A percentile compares a stretch with the other conserved stretches of the same genome.
phyloP scores from a whole-genome alignment of 345 rosid species.

The Noccaea caerulescens region DNA sequence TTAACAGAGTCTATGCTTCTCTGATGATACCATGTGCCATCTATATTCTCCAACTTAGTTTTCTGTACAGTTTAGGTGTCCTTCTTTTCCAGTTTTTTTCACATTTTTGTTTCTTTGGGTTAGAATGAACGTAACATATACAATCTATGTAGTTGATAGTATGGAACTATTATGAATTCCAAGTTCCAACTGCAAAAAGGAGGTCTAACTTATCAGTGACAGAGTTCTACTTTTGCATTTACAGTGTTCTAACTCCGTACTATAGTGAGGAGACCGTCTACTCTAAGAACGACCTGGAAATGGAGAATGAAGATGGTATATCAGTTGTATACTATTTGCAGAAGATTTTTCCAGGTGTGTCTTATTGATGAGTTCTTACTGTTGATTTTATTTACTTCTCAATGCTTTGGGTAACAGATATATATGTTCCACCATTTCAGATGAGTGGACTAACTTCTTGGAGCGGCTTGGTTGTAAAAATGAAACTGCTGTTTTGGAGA shows the following conservation, averaged over 20 bases:
- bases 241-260: slow-evolving; percentile 95
- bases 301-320: slow-evolving; percentile 98
- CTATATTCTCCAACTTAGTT: slow-evolving; percentile 2
- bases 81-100: background rate
- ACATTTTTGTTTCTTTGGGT: slow-evolving; percentile 8
- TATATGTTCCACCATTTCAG: slow-evolving; percentile 47
- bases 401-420: slow-evolving; percentile 16
- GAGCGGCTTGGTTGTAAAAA: slow-evolving; percentile 78
- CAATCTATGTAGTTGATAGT: slow-evolving; percentile 17
- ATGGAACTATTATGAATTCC: slow-evolving; percentile 11
- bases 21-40: slow-evolving; percentile 24
- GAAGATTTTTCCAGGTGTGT: slow-evolving; percentile 87
- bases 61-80: slow-evolving; percentile 9
- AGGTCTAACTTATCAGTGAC: slow-evolving; percentile 25
- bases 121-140: slow-evolving; percentile 9
- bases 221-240: slow-evolving; percentile 29
- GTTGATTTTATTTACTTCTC: slow-evolving; percentile 18
- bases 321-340: slow-evolving; percentile 94
- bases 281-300: slow-evolving; percentile 84
- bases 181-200: slow-evolving; percentile 10
- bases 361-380: slow-evolving; percentile 24
- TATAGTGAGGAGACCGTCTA: slow-evolving; percentile 97
- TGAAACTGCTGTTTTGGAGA: slow-evolving; percentile 77
- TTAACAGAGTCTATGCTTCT: slow-evolving; percentile 9
- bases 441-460: slow-evolving; percentile 97